Evolutionary conservation across 176 grass and related monocot species (phyloP).

Genomic region (maize (Zea mays)): DNA sequence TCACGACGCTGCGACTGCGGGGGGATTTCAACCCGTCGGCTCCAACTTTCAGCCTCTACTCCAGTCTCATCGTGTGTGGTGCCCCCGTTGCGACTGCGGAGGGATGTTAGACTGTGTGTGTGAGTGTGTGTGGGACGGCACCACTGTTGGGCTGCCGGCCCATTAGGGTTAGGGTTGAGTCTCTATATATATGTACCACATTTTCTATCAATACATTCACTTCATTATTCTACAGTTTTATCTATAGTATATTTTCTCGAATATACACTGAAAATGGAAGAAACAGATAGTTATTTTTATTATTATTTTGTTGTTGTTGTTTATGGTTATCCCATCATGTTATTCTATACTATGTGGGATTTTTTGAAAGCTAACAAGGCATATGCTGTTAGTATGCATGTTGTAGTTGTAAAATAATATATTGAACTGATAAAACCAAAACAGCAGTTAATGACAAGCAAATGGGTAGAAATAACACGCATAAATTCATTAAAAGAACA

Average conservation of each 20-base stretch:
- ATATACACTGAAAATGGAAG: background rate
- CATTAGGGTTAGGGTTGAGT: too few relatives aligned
- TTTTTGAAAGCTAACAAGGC: slow-evolving; percentile 8
- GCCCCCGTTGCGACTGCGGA: too few relatives aligned
- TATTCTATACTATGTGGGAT: background rate
- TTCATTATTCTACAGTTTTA: too few relatives aligned
- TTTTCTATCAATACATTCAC: too few relatives aligned
- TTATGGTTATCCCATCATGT: background rate
- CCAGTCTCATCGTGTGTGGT: too few relatives aligned
- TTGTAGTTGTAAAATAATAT: slow-evolving; percentile 3
- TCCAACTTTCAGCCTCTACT: too few relatives aligned
- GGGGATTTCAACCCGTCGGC: too few relatives aligned
- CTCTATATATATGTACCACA: too few relatives aligned
- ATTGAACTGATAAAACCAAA: slow-evolving; percentile 4
- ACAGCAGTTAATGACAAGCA: background rate
- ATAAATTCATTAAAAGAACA: slow-evolving; percentile 21
- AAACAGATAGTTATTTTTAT: background rate
- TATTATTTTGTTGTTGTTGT: background rate
- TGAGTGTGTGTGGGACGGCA: too few relatives aligned
- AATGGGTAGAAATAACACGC: background rate
- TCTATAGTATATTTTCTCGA: background rate
- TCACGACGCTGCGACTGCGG: too few relatives aligned
- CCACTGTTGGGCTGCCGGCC: too few relatives aligned
- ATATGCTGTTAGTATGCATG: slow-evolving; percentile 15
- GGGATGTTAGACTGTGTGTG: too few relatives aligned